These are phyloP conservation scores for Cyberlindnera veronae DNA, from an alignment of 805 yeast species.

Conservation along the genomic window DNA sequence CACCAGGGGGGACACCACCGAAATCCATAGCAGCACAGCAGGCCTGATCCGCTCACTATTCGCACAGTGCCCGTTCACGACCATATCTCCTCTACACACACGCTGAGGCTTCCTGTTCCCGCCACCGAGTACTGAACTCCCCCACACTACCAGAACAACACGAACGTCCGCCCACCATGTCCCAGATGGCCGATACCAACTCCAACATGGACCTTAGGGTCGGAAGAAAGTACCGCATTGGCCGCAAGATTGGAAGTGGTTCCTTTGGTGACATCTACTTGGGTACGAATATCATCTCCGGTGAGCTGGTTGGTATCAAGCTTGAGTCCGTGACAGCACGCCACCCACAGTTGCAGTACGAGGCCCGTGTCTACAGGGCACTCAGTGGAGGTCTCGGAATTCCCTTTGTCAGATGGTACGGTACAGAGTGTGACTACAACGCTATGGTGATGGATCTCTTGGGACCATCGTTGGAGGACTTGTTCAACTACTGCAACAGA, in stretches of 20 bases:
- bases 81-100: not conserved
- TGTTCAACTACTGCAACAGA: conserved; percentile 93
- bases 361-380: conserved; percentile 92
- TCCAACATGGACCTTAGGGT: conserved; percentile 68
- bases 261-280: conserved; percentile 96
- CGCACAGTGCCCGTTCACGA: not conserved
- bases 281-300: conserved; percentile 89
- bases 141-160: no score
- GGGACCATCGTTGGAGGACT: conserved; percentile 93
- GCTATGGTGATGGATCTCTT: conserved; percentile 95
- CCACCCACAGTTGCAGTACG: conserved; percentile 96
- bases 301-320: conserved; percentile 97
- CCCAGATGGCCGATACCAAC: conserved; percentile 10
- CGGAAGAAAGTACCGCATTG: conserved; percentile 91
- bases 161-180: not conserved
- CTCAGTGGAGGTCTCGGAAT: conserved; percentile 96
- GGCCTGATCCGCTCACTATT: not conserved
- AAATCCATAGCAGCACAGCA: not conserved
- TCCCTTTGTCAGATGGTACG: conserved; percentile 96
- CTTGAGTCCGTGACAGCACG: conserved; percentile 85
- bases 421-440: conserved; percentile 93
- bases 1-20: not conserved
- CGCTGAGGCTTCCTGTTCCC: no score
- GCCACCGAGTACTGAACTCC: no score
- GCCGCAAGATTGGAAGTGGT: conserved; percentile 94